Evolutionary conservation across 257 asterid genomes (phyloP).

Genomic region (Solanum chmielewskii): DNA sequence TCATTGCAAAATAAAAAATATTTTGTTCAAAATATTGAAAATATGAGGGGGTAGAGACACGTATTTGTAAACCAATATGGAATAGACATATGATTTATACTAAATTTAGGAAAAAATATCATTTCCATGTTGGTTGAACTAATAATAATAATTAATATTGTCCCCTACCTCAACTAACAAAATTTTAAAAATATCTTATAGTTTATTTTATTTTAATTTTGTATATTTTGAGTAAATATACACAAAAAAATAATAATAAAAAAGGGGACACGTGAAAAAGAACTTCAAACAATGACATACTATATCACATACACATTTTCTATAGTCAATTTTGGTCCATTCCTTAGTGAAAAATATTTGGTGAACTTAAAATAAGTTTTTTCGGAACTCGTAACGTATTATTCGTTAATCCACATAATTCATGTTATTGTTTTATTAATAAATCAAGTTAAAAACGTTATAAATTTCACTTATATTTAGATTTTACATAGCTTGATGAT

Average conservation of each 20-base stretch:
- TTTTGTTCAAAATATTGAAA: not conserved
- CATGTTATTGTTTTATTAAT: accelerated
- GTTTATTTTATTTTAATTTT: not conserved
- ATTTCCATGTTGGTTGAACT: not conserved
- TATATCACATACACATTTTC: not conserved
- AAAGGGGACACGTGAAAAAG: not conserved
- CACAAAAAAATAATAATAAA: accelerated
- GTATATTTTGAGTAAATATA: not conserved
- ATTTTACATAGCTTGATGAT: not conserved
- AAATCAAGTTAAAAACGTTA: not conserved
- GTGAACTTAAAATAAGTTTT: not conserved
- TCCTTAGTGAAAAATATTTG: not conserved
- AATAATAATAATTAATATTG: not conserved
- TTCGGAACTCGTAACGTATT: not conserved
- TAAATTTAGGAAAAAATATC: not conserved
- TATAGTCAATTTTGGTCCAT: not conserved
- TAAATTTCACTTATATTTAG: not conserved
- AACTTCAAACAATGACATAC: not conserved
- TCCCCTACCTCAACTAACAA: not conserved
- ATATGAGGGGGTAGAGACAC: not conserved
- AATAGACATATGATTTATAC: not conserved
- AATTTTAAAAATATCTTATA: not conserved
- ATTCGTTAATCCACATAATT: not conserved
- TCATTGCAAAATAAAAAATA: too few relatives aligned
- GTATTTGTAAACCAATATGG: not conserved